phyloP scores from a whole-genome alignment of 129 eudicot species.

The Lonicera japonica region DNA sequence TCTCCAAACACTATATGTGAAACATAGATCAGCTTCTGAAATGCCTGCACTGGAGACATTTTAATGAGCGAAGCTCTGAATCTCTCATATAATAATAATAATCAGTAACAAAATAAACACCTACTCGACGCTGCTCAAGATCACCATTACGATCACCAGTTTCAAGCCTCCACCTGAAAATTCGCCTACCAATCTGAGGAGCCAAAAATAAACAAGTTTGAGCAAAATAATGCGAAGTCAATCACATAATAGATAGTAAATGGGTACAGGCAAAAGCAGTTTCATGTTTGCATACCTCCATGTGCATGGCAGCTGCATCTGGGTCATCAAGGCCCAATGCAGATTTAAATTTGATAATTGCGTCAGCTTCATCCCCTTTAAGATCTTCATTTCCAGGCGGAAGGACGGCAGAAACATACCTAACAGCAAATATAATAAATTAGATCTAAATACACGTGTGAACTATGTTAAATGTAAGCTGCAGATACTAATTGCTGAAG shows the following conservation, averaged over 20 bases:
- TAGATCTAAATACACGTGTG: neutral
- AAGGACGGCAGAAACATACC: slow-evolving; percentile 75
- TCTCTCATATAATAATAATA: slow-evolving; percentile 3
- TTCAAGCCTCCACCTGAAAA: slow-evolving; percentile 91
- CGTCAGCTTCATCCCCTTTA: slow-evolving; percentile 80
- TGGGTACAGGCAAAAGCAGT: too few relatives aligned
- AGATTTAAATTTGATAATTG: slow-evolving; percentile 68
- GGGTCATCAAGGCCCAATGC: slow-evolving; percentile 97
- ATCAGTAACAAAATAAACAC: slow-evolving; percentile 6
- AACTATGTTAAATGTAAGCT: neutral
- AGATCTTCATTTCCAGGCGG: slow-evolving; percentile 80
- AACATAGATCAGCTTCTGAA: slow-evolving; percentile 97
- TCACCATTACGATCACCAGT: slow-evolving; percentile 88
- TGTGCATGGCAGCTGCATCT: slow-evolving; percentile 97
- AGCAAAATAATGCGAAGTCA: neutral
- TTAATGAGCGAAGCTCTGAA: slow-evolving; percentile 60
- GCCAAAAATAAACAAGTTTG: slow-evolving; percentile 12
- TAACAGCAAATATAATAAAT: slow-evolving; percentile 15
- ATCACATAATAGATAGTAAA: too few relatives aligned
- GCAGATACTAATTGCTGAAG: neutral
- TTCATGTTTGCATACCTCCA: slow-evolving; percentile 62
- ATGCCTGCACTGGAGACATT: slow-evolving; percentile 84
- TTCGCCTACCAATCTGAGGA: slow-evolving; percentile 81
- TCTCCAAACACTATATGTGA: slow-evolving; percentile 95
- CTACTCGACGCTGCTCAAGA: slow-evolving; percentile 86